Conservation (phyloP, 2,329 filamentous ascomycete species). For the Metarhizium humberi region DNA sequence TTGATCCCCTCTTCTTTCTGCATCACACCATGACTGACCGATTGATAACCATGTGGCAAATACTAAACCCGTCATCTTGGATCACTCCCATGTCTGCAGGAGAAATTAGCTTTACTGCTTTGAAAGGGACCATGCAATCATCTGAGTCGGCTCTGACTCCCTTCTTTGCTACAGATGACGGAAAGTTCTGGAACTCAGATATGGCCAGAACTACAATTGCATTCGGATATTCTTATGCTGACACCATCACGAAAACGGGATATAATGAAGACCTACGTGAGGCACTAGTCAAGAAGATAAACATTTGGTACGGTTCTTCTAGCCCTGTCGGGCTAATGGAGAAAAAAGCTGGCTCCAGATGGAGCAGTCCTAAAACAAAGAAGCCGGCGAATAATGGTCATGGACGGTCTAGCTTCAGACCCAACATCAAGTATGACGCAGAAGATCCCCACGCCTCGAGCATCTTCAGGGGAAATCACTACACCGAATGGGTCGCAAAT, state of each 20-base stretch:
- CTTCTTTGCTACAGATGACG: slow-evolving; percentile 49
- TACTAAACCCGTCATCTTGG: slow-evolving; percentile 59
- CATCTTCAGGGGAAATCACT: slow-evolving; percentile 30
- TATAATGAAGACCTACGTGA: slow-evolving; percentile 18
- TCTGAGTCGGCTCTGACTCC: slow-evolving; percentile 53
- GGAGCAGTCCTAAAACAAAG: neutral
- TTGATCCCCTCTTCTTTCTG: slow-evolving; percentile 72
- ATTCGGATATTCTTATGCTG: slow-evolving; percentile 70
- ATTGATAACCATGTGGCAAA: slow-evolving; percentile 68
- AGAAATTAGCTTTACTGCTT: slow-evolving; percentile 53
- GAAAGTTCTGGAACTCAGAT: slow-evolving; percentile 60
- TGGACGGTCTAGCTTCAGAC: slow-evolving; percentile 3
- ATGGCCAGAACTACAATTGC: slow-evolving; percentile 45
- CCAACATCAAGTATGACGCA: slow-evolving; percentile 18
- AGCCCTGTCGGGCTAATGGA: slow-evolving; percentile 17
- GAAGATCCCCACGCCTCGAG: slow-evolving; percentile 13
- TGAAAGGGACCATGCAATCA: slow-evolving; percentile 43
- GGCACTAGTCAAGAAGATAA: slow-evolving; percentile 38
- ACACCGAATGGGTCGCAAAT: slow-evolving; percentile 61
- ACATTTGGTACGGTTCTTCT: slow-evolving; percentile 31
- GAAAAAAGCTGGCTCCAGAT: neutral
- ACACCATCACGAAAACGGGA: slow-evolving; percentile 31
- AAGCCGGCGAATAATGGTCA: neutral
- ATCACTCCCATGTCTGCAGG: slow-evolving; percentile 45
- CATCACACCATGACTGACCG: slow-evolving; percentile 72